Evolutionary conservation across 768 basidiomycete genomes (phyloP), one percentile per base, ranked within the genome.

Genomic region (Amanita subjunquillea): DNA sequence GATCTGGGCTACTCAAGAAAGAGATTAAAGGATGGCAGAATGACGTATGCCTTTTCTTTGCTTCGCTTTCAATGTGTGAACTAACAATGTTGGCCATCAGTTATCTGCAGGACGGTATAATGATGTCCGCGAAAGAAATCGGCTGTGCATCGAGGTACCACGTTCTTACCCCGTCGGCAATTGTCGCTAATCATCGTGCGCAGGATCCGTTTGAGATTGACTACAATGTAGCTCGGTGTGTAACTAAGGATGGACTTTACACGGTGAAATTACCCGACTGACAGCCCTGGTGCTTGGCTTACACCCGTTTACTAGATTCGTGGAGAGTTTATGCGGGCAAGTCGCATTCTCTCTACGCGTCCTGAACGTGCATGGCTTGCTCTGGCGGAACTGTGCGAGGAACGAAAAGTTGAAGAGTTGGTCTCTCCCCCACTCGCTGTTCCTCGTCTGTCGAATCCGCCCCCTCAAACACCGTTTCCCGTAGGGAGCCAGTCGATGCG

Each of bases 151-250:
- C 66, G 94, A 97, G 76, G 92, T 92, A 37, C 9, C 29, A 13
- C 23, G n/a, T 27, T 46, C 29, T 29, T 32, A 12, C n/a, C n/a
- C 25, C 25, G 29, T 46, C 17, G 25, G 25, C 3, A 17, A 32
- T 8, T 8, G n/a, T 13, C 6, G 13, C 25, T 46, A 42, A 27
- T 30, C 41, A n/a, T n/a, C 27, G 48, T 41, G 10, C 45, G 4
- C 12, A 96, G 91, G 95, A 99, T 70, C 95, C 95, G 3, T 99
- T 99, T 62, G 95, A 97, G 64, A 77, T 76, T n/a, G 84, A 91
- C 61, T 99, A 87, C 69, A 99, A 99, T 59, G 95, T 99, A 44
- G 87, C 92, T 7, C 79, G 95, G 59, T 98, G 94, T 58, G 95
- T 98, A 17, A 97, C 95, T 15, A 87, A 85, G 61, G 95, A 99